Percentiles rank a stretch among this genome's conserved stretches.
Evolutionary conservation across 1,284 basidiomycete genomes (phyloP).

Genomic region (Puccinia novopanici): DNA sequence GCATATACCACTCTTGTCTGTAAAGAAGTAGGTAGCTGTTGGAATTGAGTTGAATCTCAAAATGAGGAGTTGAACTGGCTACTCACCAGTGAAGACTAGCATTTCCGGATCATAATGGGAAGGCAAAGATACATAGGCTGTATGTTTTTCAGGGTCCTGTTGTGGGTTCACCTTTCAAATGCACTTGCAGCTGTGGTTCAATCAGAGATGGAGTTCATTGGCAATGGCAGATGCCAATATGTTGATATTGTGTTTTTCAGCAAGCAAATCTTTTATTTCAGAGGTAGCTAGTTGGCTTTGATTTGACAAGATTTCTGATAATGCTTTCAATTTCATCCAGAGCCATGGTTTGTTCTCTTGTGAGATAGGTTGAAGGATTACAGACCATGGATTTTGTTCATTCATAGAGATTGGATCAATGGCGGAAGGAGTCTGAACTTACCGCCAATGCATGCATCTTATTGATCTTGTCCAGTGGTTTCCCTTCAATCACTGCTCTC

Average conservation of each 20-base stretch:
- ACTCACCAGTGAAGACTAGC: too few relatives aligned
- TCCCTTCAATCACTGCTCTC: neutral
- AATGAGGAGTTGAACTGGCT: too few relatives aligned
- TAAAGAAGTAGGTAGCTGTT: too few relatives aligned
- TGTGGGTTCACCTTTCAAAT: neutral
- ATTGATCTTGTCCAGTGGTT: neutral
- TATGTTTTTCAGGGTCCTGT: neutral
- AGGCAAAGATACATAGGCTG: neutral
- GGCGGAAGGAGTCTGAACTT: neutral
- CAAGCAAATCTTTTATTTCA: too few relatives aligned
- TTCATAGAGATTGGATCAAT: constrained; percentile 6
- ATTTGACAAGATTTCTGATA: neutral
- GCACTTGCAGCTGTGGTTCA: neutral
- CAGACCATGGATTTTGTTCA: neutral
- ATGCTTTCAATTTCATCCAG: neutral
- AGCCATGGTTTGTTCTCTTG: neutral
- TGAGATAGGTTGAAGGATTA: neutral
- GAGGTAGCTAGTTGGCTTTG: constrained; percentile 1
- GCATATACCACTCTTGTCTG: too few relatives aligned
- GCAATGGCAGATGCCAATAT: neutral
- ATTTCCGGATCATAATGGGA: neutral
- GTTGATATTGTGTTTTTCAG: neutral
- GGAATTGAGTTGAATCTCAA: too few relatives aligned
- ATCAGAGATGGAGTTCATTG: neutral
- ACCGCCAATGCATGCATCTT: neutral